Evolutionary conservation across 2,329 filamentous ascomycete genomes (phyloP).

Genomic region (Clonostachys solani): DNA sequence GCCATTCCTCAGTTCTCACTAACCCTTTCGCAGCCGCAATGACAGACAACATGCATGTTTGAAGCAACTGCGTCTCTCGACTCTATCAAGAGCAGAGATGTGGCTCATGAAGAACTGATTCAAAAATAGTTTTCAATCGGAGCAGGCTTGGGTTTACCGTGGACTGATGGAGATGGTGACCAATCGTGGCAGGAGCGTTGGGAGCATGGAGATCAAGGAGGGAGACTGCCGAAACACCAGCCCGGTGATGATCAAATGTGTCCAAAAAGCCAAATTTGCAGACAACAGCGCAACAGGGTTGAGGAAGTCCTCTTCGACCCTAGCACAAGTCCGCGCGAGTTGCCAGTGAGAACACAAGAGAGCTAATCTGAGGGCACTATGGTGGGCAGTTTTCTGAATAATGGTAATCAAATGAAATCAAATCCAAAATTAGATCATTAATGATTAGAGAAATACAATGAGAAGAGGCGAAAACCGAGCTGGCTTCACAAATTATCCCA

Average conservation of each 20-base stretch:
- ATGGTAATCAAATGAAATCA: no score
- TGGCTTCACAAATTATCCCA: no score
- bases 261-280: slow-evolving; percentile 57
- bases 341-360: slow-evolving; percentile 50
- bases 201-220: slow-evolving; percentile 5
- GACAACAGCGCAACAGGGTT: slow-evolving; percentile 28
- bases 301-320: not conserved
- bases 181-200: slow-evolving; percentile 6
- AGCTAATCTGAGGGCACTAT: slow-evolving; percentile 49
- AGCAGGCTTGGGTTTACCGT: slow-evolving; percentile 26
- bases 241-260: slow-evolving; percentile 45
- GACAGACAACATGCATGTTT: slow-evolving; percentile 20
- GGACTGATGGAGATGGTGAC: not conserved
- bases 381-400: not conserved
- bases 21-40: slow-evolving; percentile 21
- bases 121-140: slow-evolving; percentile 50
- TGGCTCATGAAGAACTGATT: slow-evolving; percentile 22
- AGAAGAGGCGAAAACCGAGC: no score
- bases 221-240: slow-evolving; percentile 3
- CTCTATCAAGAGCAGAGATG: not conserved
- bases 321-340: slow-evolving; percentile 22
- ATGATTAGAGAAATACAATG: no score
- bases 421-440: no score
- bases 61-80: slow-evolving; percentile 6
- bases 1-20: not conserved